phyloP scores from a whole-genome alignment of 2,329 filamentous ascomycete genomes.

The Cercospora sesami region DNA sequence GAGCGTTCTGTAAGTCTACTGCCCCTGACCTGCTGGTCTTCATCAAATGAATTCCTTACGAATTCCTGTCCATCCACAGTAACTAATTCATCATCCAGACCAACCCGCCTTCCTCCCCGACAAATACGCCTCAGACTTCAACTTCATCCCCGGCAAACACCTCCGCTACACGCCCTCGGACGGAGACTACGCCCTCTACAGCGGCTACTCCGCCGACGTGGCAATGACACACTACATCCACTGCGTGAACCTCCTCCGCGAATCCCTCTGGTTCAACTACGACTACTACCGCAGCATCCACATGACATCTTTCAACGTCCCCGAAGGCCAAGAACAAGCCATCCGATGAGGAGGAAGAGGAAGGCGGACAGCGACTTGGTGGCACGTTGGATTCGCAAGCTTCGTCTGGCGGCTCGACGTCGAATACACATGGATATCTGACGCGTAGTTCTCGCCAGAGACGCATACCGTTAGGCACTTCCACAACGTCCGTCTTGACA shows the following conservation, averaged over 20 bases:
- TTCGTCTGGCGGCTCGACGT: neutral
- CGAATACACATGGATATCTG: neutral
- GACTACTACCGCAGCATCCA: neutral
- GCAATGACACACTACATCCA: neutral
- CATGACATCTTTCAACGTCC: neutral
- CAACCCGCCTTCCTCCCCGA: neutral
- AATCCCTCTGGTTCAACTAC: neutral
- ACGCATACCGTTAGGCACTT: neutral
- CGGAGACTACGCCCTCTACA: neutral
- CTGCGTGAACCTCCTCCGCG: neutral
- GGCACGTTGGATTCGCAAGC: neutral
- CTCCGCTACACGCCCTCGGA: neutral
- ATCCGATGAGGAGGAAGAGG: constrained; percentile 2
- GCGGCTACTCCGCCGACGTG: neutral
- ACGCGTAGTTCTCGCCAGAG: neutral
- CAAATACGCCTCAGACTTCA: neutral
- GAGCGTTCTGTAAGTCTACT: neutral
- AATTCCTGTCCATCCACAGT: neutral
- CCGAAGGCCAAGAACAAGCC: neutral
- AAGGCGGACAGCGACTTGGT: neutral
- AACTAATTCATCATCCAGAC: neutral
- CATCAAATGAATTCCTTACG: neutral
- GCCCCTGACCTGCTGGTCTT: neutral
- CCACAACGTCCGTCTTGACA: neutral
- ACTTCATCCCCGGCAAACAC: neutral